phyloP scores from a whole-genome alignment of 1,284 basidiomycete species.

The Schizophyllum amplum region DNA sequence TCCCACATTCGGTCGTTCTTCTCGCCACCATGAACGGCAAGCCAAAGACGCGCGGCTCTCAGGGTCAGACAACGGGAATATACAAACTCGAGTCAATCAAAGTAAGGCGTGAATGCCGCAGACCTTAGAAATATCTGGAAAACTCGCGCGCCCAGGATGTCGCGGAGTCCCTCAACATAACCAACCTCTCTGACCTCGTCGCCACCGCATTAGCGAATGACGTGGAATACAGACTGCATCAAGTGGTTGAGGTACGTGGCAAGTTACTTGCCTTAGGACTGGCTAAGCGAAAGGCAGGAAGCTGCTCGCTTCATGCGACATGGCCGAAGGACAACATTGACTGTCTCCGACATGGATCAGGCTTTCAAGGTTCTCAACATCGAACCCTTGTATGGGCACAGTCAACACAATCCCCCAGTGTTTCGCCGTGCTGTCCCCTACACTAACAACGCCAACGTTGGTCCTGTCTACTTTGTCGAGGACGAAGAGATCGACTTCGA shows the following conservation, averaged over 20 bases:
- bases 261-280: conserved; percentile 1
- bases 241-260: conserved; percentile 73
- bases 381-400: conserved; percentile 83
- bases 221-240: conserved; percentile 94
- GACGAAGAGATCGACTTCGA: conserved; percentile 99
- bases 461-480: conserved; percentile 85
- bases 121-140: conserved; percentile 2
- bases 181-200: conserved; percentile 73
- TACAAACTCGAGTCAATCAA: background rate
- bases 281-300: conserved; percentile 48
- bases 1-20: background rate
- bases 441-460: conserved; percentile 46
- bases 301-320: conserved; percentile 97
- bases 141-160: conserved; percentile 59
- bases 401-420: conserved; percentile 57
- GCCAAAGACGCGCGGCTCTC: background rate
- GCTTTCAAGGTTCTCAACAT: conserved; percentile 93
- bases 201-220: conserved; percentile 88
- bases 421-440: conserved; percentile 71
- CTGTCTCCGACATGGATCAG: conserved; percentile 87
- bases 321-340: conserved; percentile 79
- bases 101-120: background rate
- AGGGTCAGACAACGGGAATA: background rate
- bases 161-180: conserved; percentile 82
- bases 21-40: background rate